Evolutionary conservation across 2,329 filamentous ascomycete genomes (phyloP), one percentile per base, ranked within the genome.

Genomic region (Colletotrichum orbiculare): DNA sequence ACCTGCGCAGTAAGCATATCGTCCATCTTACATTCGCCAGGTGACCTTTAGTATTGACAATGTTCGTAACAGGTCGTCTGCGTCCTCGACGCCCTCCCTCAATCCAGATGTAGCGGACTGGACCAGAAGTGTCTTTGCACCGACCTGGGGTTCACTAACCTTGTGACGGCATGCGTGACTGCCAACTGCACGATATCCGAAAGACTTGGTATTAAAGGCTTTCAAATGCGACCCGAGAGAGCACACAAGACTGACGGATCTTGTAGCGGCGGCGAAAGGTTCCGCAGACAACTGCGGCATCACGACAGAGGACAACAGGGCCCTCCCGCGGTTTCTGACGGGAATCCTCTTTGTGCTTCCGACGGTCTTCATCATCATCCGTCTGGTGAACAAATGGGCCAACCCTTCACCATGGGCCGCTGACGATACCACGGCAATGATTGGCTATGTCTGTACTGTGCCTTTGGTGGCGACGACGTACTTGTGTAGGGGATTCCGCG

Each of bases 361-460:
- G 8, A 57, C 54, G 11, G 35, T 12, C 8, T 48, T 57, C 1
- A 47, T 57, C 6, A 13, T 10, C 4, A 57, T 48, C 13, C 37
- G 54, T 4, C 25, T 57, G 41, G 35, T 34, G 0, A 57, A 57
- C 37, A 57, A 57, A 33, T 6, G 39, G 43, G 4, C 41, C 0
- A 57, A 57, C 34, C 54, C 43, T 4, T 37, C 37, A 1, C 11
- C 13, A 11, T 57, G 43, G 35, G 54, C 43, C 5, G 43, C 54
- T 17, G 54, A 57, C 35, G 54, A 57, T 11, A 34, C 34, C 6
- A 48, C 45, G 12, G 54, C 45, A 17, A n/a, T 57, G 8, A n/a
- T 15, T 12, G 43, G 54, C n/a, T 57, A 48, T 2, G 54, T 57
- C n/a, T 57, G 54, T 25, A 57, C 54, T 13, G 13, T 57, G 4